Evolutionary conservation across 2,329 filamentous ascomycete species (phyloP), one percentile per base, ranked within the genome.

Genomic region (Colletotrichum horii): DNA sequence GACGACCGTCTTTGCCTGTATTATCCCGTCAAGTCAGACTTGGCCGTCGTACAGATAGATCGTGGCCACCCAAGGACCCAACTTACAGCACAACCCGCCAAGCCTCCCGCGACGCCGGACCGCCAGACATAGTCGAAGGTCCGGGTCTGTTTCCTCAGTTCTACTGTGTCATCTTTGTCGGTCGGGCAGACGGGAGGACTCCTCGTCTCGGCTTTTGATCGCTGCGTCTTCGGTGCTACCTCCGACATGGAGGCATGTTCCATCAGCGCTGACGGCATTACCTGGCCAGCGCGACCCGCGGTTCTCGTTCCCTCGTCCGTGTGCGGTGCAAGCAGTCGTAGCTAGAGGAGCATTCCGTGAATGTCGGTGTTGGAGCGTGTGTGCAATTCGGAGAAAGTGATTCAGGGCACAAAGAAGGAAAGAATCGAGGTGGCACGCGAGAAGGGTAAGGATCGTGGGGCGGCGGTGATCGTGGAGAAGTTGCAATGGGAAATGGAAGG

Each of bases 1-100:
- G 48, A 99, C 97, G 8, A 98, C 89, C 0, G 96, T 98, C 89
- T 99, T 99, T 77, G 94, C 97, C 96, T 98, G 80, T 67, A 76
- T 71, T 67, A 55, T 60, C 8, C 24, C n/a, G 38, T 52, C 9
- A 30, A 15, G 60, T 69, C 32, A 67, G 68, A 38, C 11, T 55
- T 74, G 11, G 32, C 34, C 48, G 34, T 28, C 61, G 32, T 64
- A 52, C n/a, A 24, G 8, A 36, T 36, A 11, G 12, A 36, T 62
- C 30, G 15, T 24, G 58, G 58, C 6, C 22, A 26, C 24, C 34
- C 32, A 22, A 22, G n/a, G 61, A 30, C 19, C 34, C 74, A 75
- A 88, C 94, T 81, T 91, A 98, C 96, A 78, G 95, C 96, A 87
- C 96, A 98, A 78, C 96, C 97, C 69, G 97, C 97, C 75, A 98